These are phyloP conservation scores for Thermochaetoides dissita DNA, from an alignment of 2,329 filamentous ascomycete genomes.

Conservation along the genomic window DNA sequence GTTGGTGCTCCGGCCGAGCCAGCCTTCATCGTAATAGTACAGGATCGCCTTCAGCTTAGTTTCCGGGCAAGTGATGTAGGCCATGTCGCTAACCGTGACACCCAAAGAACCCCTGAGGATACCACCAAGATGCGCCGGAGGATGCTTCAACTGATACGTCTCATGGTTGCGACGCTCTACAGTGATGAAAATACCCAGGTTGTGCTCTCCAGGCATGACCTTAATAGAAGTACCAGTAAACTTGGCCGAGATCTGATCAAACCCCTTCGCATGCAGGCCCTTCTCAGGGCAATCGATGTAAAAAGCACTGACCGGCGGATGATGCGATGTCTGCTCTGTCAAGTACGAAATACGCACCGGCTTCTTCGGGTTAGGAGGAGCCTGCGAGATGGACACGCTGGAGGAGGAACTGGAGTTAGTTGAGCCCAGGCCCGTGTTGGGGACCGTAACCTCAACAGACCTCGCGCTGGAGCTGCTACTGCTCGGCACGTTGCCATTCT, in stretches of 20 bases:
- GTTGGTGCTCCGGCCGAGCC: slow-evolving; percentile 84
- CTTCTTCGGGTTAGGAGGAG: slow-evolving; percentile 27
- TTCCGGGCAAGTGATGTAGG: slow-evolving; percentile 78
- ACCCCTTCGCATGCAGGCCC: slow-evolving; percentile 75
- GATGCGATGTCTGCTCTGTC: slow-evolving; percentile 95
- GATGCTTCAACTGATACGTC: slow-evolving; percentile 89
- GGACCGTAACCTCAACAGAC: slow-evolving; percentile 23
- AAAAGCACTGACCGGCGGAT: slow-evolving; percentile 93
- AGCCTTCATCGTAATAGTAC: slow-evolving; percentile 87
- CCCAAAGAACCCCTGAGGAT: slow-evolving; percentile 75
- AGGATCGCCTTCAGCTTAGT: slow-evolving; percentile 85
- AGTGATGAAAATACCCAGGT: slow-evolving; percentile 88
- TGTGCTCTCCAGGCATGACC: slow-evolving; percentile 82
- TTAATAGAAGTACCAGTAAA: slow-evolving; percentile 93
- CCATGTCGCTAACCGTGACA: slow-evolving; percentile 79
- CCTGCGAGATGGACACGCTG: slow-evolving; percentile 37
- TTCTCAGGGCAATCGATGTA: slow-evolving; percentile 85
- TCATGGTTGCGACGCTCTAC: slow-evolving; percentile 69
- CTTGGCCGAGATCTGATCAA: slow-evolving; percentile 92
- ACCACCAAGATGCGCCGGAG: slow-evolving; percentile 81
- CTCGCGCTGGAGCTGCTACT: slow-evolving; percentile 36
- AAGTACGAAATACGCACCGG: slow-evolving; percentile 75
- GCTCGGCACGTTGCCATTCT: slow-evolving; percentile 20
- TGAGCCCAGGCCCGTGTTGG: slow-evolving; percentile 11
- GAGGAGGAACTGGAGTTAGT: slow-evolving; percentile 32